Evolutionary conservation across 164 flowering plant genomes (phyloP).

Genomic region (Vitis labrusca): DNA sequence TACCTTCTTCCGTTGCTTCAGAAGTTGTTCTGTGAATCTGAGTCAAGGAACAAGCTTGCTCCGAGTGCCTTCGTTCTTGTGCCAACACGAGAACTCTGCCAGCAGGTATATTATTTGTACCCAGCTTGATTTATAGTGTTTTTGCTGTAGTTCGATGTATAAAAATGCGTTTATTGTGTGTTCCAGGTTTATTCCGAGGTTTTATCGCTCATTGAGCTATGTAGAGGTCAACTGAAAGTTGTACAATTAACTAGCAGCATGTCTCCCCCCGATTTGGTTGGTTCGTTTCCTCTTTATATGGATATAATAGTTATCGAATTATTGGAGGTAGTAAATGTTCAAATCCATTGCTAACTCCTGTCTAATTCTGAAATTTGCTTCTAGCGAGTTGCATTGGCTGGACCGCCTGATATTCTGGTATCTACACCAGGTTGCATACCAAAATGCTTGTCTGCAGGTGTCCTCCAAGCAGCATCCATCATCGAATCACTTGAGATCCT

Average conservation of each 20-base stretch:
- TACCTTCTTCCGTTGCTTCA: conserved; percentile 92
- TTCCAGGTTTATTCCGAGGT: conserved; percentile 74
- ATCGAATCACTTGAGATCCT: conserved; percentile 70
- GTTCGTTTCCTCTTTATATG: conserved; percentile 19
- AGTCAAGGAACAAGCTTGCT: conserved; percentile 40
- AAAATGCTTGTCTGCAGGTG: conserved; percentile 63
- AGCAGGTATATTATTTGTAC: conserved; percentile 47
- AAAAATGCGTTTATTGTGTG: not conserved
- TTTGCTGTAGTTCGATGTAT: not conserved
- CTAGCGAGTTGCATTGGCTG: conserved; percentile 71
- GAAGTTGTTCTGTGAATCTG: conserved; percentile 58
- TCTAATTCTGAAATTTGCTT: conserved; percentile 9
- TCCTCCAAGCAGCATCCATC: conserved; percentile 51
- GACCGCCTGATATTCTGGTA: conserved; percentile 80
- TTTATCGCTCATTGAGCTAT: conserved; percentile 57
- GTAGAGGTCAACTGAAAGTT: conserved; percentile 80
- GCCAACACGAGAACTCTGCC: conserved; percentile 85
- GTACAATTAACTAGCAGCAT: conserved; percentile 68
- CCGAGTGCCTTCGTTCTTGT: conserved; percentile 76
- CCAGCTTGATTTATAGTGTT: not conserved
- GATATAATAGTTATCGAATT: not conserved
- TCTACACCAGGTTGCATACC: conserved; percentile 85
- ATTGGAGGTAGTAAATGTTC: not conserved
- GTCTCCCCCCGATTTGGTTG: conserved; percentile 67
- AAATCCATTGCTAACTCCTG: conserved; percentile 6